These are phyloP conservation scores for Fusarium pseudocircinatum DNA, from an alignment of 2,329 filamentous ascomycete genomes.

Conservation along the genomic window DNA sequence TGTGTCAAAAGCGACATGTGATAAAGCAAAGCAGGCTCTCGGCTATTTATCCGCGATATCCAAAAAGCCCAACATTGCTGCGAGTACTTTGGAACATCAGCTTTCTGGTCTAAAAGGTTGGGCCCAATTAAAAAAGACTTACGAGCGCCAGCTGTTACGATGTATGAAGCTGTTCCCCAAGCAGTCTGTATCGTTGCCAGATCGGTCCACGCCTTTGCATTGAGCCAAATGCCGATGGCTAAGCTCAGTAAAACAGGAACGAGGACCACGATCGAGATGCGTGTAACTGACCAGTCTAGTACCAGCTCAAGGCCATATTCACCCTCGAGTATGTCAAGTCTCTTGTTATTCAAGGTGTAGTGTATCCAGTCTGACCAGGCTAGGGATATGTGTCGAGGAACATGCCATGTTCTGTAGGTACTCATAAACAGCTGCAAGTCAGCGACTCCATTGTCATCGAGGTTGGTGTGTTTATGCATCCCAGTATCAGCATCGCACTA, in stretches of 20 bases:
- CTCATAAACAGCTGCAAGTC: not conserved
- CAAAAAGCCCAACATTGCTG: not conserved
- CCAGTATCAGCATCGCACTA: no score
- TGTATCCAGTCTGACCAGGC: not conserved
- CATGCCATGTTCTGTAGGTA: not conserved
- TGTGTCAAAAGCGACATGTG: not conserved
- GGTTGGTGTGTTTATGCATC: no score
- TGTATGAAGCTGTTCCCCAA: not conserved
- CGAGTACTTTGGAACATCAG: not conserved
- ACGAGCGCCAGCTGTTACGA: not conserved
- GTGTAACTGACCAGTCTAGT: not conserved
- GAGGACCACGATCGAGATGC: not conserved
- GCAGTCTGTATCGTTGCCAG: not conserved
- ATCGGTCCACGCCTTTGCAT: not conserved
- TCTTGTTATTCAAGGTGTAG: not conserved
- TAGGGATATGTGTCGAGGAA: rapidly evolving
- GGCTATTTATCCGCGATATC: not conserved
- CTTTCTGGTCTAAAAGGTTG: rapidly evolving
- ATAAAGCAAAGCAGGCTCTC: not conserved
- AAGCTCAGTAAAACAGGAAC: not conserved
- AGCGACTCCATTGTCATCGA: not conserved
- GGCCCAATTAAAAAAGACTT: not conserved
- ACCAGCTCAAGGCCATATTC: not conserved
- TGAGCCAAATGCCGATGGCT: not conserved
- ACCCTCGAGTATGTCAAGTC: rapidly evolving